Base-by-base conservation (phyloP, 331 rosid genomes). In the Quercus phellos region DNA sequence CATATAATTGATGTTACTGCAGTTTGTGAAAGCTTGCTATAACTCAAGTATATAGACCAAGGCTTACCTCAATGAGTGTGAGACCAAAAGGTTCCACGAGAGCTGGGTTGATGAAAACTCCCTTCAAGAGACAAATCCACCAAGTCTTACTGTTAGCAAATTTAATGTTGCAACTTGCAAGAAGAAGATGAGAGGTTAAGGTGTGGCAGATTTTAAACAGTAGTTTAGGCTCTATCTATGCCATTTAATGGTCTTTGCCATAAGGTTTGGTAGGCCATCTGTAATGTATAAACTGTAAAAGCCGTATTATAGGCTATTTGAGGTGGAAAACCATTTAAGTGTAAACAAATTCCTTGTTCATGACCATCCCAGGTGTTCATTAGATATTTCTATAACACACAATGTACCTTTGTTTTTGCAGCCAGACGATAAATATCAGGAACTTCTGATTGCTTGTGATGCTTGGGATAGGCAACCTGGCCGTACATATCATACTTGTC, bases 41-140 rank as follows among this genome's bases (percentile, higher is more conserved):
- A 46, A 46, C 68, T 63, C 3, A 32, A 32, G 26, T 32, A 30
- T 2, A 11, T 10, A 58, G 26, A 32, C 51, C 6, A 42, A 74
- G 68, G 17, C 32, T 67, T 60, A 87, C 90, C 89, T 88, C 91
- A 34, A 88, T 88, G 68, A 88, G 80, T 17, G 91, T 88, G 77
- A 88, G 91, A 68, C 91, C 91, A 32, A 88, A 88, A 68, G 91
- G 91, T 76, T 88, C 91, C 68, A 88, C 89, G 3, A 88, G 82
- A 80, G 91, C 91, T 56, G 91, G 91, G 78, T 88, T 88, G 85
- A 88, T 69, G 84, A 88, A 88, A 9, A 88, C 91, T 58, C 91
- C 91, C 91, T 87, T 76, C 85, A 84, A 82, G 7, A 51, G 70
- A 55, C 73, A 84, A 74, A 63, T 38, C 55, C 46, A 35, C 72